A percentile compares a stretch with the other conserved stretches of the same genome.
Evolutionary conservation across 169 alveolate species (phyloP).

Genomic region (Plasmodium vivax): DNA sequence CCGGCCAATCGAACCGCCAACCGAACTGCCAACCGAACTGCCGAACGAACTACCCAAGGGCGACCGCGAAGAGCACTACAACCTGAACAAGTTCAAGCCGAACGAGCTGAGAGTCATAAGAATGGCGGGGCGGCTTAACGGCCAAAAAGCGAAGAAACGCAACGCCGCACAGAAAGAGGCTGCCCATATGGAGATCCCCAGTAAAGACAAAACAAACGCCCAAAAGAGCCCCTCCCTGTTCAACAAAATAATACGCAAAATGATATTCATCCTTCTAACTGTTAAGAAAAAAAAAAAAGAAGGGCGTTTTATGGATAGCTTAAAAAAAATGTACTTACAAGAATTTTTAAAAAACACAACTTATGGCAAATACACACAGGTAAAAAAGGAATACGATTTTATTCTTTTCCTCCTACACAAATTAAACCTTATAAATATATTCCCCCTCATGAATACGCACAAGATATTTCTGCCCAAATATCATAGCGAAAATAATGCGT

Average conservation of each 20-base stretch:
- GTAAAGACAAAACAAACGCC: not conserved
- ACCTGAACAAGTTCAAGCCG: not conserved
- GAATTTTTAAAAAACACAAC: constrained; percentile 7
- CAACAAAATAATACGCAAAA: constrained; percentile 26
- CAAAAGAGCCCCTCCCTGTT: not conserved
- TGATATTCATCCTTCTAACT: constrained; percentile 37
- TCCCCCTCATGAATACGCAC: constrained; percentile 56
- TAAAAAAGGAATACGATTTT: constrained; percentile 69
- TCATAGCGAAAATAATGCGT: constrained; percentile 29
- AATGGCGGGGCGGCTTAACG: not conserved
- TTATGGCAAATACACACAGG: constrained; percentile 8
- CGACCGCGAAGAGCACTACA: not conserved
- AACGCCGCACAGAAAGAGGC: not conserved
- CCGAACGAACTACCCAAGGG: not conserved
- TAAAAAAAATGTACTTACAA: constrained; percentile 59
- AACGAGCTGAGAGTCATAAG: not conserved
- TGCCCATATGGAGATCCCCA: not conserved
- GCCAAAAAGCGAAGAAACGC: not conserved
- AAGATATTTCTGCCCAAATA: constrained; percentile 52
- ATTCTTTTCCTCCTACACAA: constrained; percentile 48
- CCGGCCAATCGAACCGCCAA: not conserved
- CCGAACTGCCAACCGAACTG: not conserved
- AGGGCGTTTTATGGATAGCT: constrained; percentile 59
- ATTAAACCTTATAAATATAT: constrained; percentile 60
- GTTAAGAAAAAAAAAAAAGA: constrained; percentile 52